These are phyloP conservation scores for Stereum hirsutum DNA, from an alignment of 1,284 basidiomycete species.

Conservation along the genomic window DNA sequence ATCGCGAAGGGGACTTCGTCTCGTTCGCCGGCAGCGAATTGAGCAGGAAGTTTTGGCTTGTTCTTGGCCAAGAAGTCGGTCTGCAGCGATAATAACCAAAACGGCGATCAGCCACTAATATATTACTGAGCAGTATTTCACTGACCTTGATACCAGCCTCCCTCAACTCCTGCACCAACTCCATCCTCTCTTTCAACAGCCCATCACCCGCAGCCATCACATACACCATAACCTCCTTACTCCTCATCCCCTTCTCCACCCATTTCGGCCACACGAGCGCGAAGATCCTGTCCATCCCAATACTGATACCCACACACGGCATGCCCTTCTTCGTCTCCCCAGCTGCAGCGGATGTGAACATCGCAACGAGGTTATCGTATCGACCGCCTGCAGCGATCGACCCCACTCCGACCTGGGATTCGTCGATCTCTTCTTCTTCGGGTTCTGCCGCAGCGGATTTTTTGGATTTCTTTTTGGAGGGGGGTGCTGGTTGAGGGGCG, in stretches of 20 bases:
- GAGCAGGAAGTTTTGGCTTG: constrained; percentile 81
- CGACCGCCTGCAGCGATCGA: constrained; percentile 96
- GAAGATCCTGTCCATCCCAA: constrained; percentile 96
- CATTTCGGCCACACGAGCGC: constrained; percentile 86
- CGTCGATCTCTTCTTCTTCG: constrained; percentile 88
- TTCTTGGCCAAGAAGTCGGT: constrained; percentile 91
- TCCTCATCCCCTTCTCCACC: constrained; percentile 67
- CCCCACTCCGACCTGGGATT: constrained; percentile 89
- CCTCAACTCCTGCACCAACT: constrained; percentile 76
- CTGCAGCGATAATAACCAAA: constrained; percentile 28
- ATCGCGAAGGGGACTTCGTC: constrained; percentile 91
- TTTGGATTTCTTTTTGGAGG: constrained; percentile 49
- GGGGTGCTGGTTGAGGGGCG: constrained; percentile 25
- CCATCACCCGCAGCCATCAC: constrained; percentile 93
- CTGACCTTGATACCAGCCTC: constrained; percentile 83
- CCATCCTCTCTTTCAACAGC: constrained; percentile 80
- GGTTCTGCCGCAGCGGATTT: constrained; percentile 49
- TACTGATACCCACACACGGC: constrained; percentile 91
- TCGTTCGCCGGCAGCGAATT: constrained; percentile 88
- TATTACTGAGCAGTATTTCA: constrained; percentile 3
- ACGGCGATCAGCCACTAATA: too few species aligned
- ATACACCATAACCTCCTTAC: constrained; percentile 92
- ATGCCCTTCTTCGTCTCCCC: constrained; percentile 67
- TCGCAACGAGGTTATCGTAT: constrained; percentile 95
- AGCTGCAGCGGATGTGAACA: constrained; percentile 80